phyloP scores from a whole-genome alignment of 1,284 basidiomycete genomes.

The Leccinum angustisporum region DNA sequence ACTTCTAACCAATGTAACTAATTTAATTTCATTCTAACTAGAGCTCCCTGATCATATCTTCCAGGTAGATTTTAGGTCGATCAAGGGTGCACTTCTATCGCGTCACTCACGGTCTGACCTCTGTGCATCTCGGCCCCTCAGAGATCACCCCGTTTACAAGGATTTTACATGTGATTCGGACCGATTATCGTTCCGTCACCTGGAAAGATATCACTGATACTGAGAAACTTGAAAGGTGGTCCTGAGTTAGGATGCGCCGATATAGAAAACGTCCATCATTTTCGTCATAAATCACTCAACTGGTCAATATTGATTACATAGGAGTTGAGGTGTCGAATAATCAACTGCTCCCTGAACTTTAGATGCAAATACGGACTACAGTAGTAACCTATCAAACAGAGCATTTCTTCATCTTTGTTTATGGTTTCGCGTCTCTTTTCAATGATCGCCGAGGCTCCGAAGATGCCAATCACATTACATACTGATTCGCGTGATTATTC shows the following conservation, averaged over 20 bases:
- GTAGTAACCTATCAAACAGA: background rate
- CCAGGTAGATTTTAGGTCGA: too few species aligned
- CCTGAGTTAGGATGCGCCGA: background rate
- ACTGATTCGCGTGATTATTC: conserved; percentile 7
- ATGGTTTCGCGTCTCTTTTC: conserved; percentile 5
- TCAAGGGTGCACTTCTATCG: too few species aligned
- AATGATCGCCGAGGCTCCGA: conserved; percentile 3
- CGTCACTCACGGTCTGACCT: too few species aligned
- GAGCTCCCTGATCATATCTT: too few species aligned
- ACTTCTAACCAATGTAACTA: too few species aligned
- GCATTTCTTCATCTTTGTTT: background rate
- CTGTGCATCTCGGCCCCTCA: too few species aligned
- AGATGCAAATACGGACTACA: background rate
- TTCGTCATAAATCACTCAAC: background rate
- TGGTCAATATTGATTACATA: background rate
- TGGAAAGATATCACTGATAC: background rate
- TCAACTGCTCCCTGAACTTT: background rate
- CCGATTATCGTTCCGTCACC: background rate
- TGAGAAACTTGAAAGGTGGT: background rate
- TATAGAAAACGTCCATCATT: background rate
- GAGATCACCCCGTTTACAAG: background rate
- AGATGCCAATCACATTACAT: conserved; percentile 16
- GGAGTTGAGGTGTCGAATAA: background rate
- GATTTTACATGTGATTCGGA: background rate
- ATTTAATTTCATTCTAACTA: too few species aligned